Percentiles rank a stretch among this genome's conserved stretches.
Evolutionary conservation across 139 green algal genomes (phyloP).

Genomic region (Zygnema cylindricum): DNA sequence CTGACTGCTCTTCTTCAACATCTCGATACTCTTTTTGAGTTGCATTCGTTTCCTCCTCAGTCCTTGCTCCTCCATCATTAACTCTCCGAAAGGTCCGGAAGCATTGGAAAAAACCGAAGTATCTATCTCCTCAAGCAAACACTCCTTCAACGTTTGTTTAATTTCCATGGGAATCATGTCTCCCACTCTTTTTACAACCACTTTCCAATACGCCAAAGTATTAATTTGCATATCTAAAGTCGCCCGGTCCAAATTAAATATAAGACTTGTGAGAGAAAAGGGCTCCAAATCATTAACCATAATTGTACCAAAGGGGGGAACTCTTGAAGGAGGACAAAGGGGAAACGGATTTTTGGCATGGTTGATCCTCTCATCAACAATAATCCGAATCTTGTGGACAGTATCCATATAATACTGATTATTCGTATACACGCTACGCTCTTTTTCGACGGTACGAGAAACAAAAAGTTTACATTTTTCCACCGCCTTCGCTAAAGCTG

Average conservation of each 20-base stretch:
- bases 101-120: neutral
- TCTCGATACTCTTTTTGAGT: slow-evolving; percentile 1
- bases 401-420: slow-evolving; percentile 48
- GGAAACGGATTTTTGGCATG: neutral
- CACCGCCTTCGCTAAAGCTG: neutral
- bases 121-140: slow-evolving; percentile 9
- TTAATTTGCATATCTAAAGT: slow-evolving; percentile 37
- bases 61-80: slow-evolving; percentile 24
- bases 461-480: slow-evolving; percentile 4
- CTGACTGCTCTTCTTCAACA: neutral
- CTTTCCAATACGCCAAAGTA: slow-evolving; percentile 36
- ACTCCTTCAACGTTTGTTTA: slow-evolving; percentile 30
- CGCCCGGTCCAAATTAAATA: slow-evolving; percentile 19
- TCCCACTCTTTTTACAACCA: slow-evolving; percentile 29
- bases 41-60: neutral
- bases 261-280: slow-evolving; percentile 23
- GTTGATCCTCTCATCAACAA: slow-evolving; percentile 19
- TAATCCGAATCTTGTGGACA: slow-evolving; percentile 4
- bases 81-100: neutral
- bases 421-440: slow-evolving; percentile 13
- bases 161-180: slow-evolving; percentile 50
- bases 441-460: neutral
- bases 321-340: neutral
- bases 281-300: neutral
- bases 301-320: neutral